These are phyloP conservation scores for Hypomyces rosellus DNA, from an alignment of 2,329 filamentous ascomycete species.

Conservation along the genomic window DNA sequence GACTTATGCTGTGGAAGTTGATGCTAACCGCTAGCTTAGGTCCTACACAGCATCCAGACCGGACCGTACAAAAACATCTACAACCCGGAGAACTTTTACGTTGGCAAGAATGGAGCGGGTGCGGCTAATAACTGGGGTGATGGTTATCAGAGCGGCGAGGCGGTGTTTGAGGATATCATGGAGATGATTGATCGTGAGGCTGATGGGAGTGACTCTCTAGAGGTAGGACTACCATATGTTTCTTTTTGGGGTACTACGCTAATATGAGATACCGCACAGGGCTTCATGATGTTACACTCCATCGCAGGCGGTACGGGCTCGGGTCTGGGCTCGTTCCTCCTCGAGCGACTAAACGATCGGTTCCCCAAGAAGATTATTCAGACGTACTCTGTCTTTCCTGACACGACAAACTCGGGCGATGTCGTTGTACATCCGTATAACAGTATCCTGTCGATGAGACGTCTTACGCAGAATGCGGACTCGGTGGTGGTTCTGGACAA, in stretches of 20 bases:
- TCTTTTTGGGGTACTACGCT: too few species aligned
- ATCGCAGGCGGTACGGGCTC: constrained; percentile 96
- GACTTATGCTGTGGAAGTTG: background rate
- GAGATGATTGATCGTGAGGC: constrained; percentile 99
- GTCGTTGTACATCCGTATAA: constrained; percentile 99
- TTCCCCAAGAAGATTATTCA: constrained; percentile 99
- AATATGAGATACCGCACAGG: constrained; percentile 37
- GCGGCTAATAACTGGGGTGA: constrained; percentile 98
- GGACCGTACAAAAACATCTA: constrained; percentile 98
- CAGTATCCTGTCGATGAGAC: constrained; percentile 83
- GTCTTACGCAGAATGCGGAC: constrained; percentile 92
- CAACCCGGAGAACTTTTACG: constrained; percentile 98
- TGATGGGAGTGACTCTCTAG: constrained; percentile 93
- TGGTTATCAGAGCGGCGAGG: constrained; percentile 87
- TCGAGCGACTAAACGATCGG: constrained; percentile 91
- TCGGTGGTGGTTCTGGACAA: constrained; percentile 97
- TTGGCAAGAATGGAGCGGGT: constrained; percentile 87
- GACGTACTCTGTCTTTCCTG: constrained; percentile 97
- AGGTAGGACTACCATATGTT: constrained; percentile 45
- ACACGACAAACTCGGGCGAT: constrained; percentile 78
- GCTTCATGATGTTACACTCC: constrained; percentile 98
- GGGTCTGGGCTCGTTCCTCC: constrained; percentile 87
- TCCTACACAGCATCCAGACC: constrained; percentile 87
- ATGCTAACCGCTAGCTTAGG: constrained; percentile 32
- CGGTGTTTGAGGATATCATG: constrained; percentile 92